Evolutionary conservation across 768 basidiomycete species (phyloP), one percentile per base, ranked within the genome.

Genomic region (Amanita rubescens): DNA sequence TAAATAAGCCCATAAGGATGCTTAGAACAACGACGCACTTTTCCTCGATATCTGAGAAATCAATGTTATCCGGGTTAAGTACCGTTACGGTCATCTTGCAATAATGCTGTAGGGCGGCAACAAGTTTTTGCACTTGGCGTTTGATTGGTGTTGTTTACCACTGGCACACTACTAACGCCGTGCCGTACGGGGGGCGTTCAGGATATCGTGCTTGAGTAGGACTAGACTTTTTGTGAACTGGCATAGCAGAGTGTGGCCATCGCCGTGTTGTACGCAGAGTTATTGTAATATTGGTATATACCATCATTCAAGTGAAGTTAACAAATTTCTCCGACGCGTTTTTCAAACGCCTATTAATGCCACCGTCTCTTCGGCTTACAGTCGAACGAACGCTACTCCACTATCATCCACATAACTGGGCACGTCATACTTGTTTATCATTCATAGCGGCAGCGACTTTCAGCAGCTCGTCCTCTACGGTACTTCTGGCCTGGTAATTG

Each of bases 11-110:
- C 48, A 54, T 52, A 46, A 47, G 37, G 17, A 50, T 11, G 43
- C 25, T 6, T 14, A 20, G 10, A 25, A 49, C 22, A 7, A 11
- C 17, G 12, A 67, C 79, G 53, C 59, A 93, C 91, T 89, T 90
- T 69, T 76, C 80, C 66, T 94, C 91, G 58, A 95, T 91, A 65
- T 94, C 91, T 43, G 85, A 80, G 65, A 85, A 94, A 67, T 94
- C 91, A 61, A 92, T 90, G 51, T 79, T 81, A 45, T 87, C 82
- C 56, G 80, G 79, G 58, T 69, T 63, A 48, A 60, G 56, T 49
- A 70, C 73, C 38, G 73, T 59, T 59, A 70, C 66, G 55, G 79
- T 67, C 81, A 83, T 74, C 67, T 71, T 71, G 49, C 43, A 15
- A 41, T 5, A 30, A 22, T 12, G 20, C 25, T 34, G 34, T 19